Evolutionary conservation across 495 filamentous ascomycete genomes (phyloP).

Genomic region (Symbiotaphrina buchneri): DNA sequence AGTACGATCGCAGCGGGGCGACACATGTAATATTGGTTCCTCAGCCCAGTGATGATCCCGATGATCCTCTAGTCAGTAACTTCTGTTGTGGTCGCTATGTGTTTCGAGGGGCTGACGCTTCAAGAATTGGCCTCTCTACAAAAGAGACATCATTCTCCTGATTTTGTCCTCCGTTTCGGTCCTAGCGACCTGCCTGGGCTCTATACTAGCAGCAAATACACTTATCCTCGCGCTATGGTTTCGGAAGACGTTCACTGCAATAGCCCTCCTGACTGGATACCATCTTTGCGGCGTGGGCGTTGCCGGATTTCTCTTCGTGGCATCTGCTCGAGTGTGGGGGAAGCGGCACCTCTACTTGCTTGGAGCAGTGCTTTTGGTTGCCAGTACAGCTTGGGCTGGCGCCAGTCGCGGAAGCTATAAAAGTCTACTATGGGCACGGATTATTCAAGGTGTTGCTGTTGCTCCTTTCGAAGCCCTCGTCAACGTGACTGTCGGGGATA

Average conservation of each 20-base stretch:
- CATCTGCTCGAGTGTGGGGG: conserved; percentile 76
- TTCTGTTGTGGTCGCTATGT: too few relatives aligned
- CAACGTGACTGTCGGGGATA: conserved; percentile 15
- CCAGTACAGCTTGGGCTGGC: conserved; percentile 62
- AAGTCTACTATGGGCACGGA: conserved; percentile 43
- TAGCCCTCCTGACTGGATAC: conserved; percentile 72
- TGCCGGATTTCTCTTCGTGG: conserved; percentile 63
- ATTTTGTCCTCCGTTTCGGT: conserved; percentile 61
- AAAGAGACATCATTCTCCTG: conserved; percentile 57
- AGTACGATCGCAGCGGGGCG: conserved; percentile 46
- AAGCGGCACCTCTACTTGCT: conserved; percentile 73
- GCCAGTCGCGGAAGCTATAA: conserved; percentile 36
- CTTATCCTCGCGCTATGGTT: conserved; percentile 43
- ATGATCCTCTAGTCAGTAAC: conserved; percentile 27
- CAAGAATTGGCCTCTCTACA: conserved; percentile 81
- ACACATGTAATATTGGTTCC: conserved; percentile 54
- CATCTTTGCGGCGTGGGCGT: conserved; percentile 67
- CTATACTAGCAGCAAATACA: conserved; percentile 74
- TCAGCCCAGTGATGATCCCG: conserved; percentile 48
- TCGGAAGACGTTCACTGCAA: conserved; percentile 33
- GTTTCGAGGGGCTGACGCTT: conserved; percentile 6
- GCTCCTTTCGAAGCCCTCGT: conserved; percentile 22
- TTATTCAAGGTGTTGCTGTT: conserved; percentile 19
- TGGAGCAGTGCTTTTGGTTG: conserved; percentile 51
- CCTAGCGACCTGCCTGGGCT: conserved; percentile 57